Percentiles rank a stretch among this genome's conserved stretches.
These are phyloP conservation scores for Nidularia pulvinata DNA, from an alignment of 768 basidiomycete genomes.

Conservation along the genomic window DNA sequence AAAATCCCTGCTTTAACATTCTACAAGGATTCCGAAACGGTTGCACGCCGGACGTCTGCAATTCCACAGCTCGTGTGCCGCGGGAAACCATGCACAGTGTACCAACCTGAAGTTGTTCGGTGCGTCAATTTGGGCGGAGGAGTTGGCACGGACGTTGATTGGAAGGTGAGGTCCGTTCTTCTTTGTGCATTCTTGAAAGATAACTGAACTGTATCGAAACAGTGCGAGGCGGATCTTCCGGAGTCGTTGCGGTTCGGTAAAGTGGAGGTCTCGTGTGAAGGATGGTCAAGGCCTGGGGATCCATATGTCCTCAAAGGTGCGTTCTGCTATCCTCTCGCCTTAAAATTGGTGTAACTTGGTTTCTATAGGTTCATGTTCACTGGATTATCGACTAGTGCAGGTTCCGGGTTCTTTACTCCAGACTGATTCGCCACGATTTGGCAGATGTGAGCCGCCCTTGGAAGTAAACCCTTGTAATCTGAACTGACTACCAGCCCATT, in stretches of 20 bases:
- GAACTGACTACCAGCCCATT: not conserved
- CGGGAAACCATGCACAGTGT: slow-evolving; percentile 76
- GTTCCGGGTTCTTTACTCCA: slow-evolving; percentile 47
- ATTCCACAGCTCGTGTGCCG: slow-evolving; percentile 81
- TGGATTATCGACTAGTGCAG: slow-evolving; percentile 82
- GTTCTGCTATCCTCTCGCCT: slow-evolving; percentile 2
- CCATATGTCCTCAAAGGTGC: slow-evolving; percentile 82
- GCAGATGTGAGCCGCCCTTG: slow-evolving; percentile 21
- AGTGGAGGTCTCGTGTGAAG: slow-evolving; percentile 89
- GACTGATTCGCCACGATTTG: slow-evolving; percentile 19
- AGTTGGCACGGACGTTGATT: slow-evolving; percentile 79
- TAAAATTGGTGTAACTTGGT: not conserved
- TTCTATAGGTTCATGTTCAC: slow-evolving; percentile 74
- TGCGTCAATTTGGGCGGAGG: slow-evolving; percentile 79
- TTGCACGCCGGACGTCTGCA: slow-evolving; percentile 62
- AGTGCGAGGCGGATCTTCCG: slow-evolving; percentile 93
- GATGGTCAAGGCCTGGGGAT: slow-evolving; percentile 85
- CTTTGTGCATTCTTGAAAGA: not conserved
- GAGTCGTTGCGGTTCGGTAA: slow-evolving; percentile 80
- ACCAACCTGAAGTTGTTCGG: slow-evolving; percentile 83
- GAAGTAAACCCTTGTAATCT: not conserved
- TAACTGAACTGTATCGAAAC: slow-evolving; percentile 2
- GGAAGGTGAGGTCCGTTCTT: slow-evolving; percentile 59
- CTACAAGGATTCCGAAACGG: slow-evolving; percentile 67
- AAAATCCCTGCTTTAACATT: slow-evolving; percentile 79